phyloP scores from a whole-genome alignment of 257 asterid genomes.

The Buddleja alternifolia region DNA sequence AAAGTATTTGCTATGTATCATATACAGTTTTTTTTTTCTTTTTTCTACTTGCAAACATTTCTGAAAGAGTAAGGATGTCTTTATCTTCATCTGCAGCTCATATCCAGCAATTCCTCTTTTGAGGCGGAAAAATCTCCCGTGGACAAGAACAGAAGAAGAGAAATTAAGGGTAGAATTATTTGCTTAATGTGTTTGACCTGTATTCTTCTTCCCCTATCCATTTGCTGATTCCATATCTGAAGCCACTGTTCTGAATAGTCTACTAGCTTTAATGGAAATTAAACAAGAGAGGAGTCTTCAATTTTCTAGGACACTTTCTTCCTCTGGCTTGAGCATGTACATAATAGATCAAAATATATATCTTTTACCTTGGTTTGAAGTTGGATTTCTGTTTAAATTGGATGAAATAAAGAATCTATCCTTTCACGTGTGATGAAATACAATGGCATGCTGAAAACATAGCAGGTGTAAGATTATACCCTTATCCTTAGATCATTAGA shows the following conservation, averaged over 20 bases:
- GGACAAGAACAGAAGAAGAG: slow-evolving; percentile 71
- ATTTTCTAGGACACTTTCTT: background rate
- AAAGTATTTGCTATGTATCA: background rate
- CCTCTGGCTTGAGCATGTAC: background rate
- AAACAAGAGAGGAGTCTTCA: background rate
- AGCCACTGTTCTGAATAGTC: background rate
- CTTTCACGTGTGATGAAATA: background rate
- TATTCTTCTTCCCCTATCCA: background rate
- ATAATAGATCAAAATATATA: background rate
- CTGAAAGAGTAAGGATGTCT: background rate
- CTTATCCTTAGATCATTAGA: slow-evolving; percentile 1
- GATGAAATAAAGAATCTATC: background rate
- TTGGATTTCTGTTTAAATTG: background rate
- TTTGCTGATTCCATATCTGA: background rate
- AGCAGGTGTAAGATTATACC: background rate
- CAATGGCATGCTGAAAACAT: background rate
- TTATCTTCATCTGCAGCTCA: slow-evolving; percentile 47
- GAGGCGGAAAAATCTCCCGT: slow-evolving; percentile 49
- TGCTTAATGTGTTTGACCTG: background rate
- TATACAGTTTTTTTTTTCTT: slow-evolving; percentile 4
- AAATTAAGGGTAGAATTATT: slow-evolving; percentile 50
- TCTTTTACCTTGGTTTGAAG: background rate
- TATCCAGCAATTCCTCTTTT: slow-evolving; percentile 36
- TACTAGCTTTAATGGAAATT: background rate
- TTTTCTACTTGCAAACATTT: background rate